Evolutionary conservation across 106 monocot genomes (phyloP).

Genomic region (Dioscorea alata): DNA sequence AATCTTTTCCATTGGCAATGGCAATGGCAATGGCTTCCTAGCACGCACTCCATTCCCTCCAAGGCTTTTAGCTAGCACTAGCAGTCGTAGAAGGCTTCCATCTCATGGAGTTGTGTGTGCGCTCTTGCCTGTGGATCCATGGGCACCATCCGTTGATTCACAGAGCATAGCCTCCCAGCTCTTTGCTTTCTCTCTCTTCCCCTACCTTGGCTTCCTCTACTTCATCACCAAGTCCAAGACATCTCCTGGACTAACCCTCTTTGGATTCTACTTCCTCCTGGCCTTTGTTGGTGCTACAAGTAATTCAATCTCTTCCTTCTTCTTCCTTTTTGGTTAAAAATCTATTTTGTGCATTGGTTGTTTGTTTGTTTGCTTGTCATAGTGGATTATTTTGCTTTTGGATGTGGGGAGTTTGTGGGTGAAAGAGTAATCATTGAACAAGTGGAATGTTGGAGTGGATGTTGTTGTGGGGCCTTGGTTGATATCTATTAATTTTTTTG

Average conservation of each 20-base stretch:
- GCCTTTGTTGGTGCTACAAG: slow-evolving; percentile 93
- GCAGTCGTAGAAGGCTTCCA: not conserved
- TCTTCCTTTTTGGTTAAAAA: not conserved
- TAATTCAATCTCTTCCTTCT: slow-evolving; percentile 9
- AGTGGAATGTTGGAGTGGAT: too few species aligned
- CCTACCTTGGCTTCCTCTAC: slow-evolving; percentile 89
- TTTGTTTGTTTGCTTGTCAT: too few species aligned
- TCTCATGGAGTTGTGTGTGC: slow-evolving; percentile 16
- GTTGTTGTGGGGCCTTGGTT: too few species aligned
- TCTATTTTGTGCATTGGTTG: not conserved
- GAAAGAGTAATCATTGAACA: too few species aligned
- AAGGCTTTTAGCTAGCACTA: too few species aligned
- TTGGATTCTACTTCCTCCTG: slow-evolving; percentile 97
- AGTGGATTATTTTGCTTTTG: too few species aligned
- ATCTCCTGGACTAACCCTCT: slow-evolving; percentile 85
- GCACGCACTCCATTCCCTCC: too few species aligned
- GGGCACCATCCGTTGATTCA: slow-evolving; percentile 73
- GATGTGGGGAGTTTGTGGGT: too few species aligned
- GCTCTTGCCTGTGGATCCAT: slow-evolving; percentile 64
- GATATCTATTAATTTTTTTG: too few species aligned
- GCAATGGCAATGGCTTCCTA: not conserved
- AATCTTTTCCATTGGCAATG: not conserved
- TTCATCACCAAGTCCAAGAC: slow-evolving; percentile 92
- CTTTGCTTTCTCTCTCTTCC: slow-evolving; percentile 87
- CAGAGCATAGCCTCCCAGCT: slow-evolving; percentile 88